A percentile compares a stretch with the other conserved stretches of the same genome.
These are phyloP conservation scores for Musa balbisiana DNA, from an alignment of 202 grass and related monocot genomes.

Conservation along the genomic window DNA sequence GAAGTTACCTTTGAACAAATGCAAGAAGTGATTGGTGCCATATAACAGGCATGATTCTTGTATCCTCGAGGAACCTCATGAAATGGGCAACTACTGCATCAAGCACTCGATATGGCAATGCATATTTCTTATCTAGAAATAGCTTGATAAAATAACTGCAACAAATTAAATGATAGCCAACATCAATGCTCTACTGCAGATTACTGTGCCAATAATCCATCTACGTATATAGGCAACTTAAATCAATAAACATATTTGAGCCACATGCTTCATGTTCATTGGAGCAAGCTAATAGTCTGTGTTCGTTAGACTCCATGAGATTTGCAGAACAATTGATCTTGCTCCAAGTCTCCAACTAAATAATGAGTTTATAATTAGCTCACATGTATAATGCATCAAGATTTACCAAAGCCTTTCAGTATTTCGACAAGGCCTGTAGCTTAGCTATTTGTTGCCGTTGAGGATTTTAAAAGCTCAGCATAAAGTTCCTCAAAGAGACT, in stretches of 20 bases:
- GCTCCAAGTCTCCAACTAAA: neutral
- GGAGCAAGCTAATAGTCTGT: neutral
- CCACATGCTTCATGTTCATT: neutral
- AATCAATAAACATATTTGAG: neutral
- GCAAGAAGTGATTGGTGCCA: slow-evolving; percentile 93
- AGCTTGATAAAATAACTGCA: slow-evolving; percentile 97
- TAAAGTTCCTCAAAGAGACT: too few relatives aligned
- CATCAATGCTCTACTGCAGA: neutral
- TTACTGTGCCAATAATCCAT: neutral
- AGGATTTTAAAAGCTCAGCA: too few relatives aligned
- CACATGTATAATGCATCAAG: too few relatives aligned
- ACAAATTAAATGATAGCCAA: neutral
- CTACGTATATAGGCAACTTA: neutral
- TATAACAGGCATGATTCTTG: slow-evolving; percentile 83
- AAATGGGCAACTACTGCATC: slow-evolving; percentile 88
- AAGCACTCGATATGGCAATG: slow-evolving; percentile 69
- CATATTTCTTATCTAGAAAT: slow-evolving; percentile 96
- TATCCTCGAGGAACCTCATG: slow-evolving; percentile 67
- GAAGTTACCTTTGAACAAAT: slow-evolving; percentile 81
- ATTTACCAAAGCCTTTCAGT: too few relatives aligned
- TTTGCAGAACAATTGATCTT: neutral
- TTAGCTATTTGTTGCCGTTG: too few relatives aligned
- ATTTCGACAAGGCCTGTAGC: too few relatives aligned
- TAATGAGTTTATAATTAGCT: too few relatives aligned
- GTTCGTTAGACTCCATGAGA: neutral